Evolutionary conservation across 345 rosid species (phyloP), one percentile per base, ranked within the genome.

Genomic region (Camelina laxa): DNA sequence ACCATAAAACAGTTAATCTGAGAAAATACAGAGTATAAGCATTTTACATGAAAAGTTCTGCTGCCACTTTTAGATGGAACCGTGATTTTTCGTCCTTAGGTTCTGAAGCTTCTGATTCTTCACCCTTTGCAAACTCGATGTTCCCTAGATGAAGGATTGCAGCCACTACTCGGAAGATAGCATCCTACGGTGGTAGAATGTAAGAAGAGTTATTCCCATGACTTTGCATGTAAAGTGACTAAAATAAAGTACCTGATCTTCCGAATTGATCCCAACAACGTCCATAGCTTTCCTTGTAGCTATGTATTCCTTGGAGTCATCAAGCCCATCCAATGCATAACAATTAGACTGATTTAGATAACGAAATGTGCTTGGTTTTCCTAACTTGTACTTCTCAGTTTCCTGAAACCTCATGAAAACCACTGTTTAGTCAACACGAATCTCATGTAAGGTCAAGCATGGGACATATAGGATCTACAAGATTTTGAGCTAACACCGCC

Each of bases 101-200:
- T 80, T 82, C 75, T 19, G 99, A 83, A 63, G 90, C 85, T 81
- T 95, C 99, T 45, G 84, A 64, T 77, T 92, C 97, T 79, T 86
- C 88, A 54, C 92, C 93, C 85, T 89, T 95, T 42, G 82, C 81
- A 75, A 95, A 92, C 78, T 92, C 92, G 58, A 90, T 73, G 77
- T 95, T 95, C 53, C 99, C 99, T 78, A 95, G 89, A 84, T 95
- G 99, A 70, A 95, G 98, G 72, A 95, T 88, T 70, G 97, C 98
- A 74, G 99, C 99, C 66, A 95, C 97, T 77, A 92, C 90, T 30
- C 84, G 88, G 75, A 95, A 95, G 78, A 95, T 86, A 27, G 85
- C 93, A 79, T 95, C 97, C 99, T 95, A 75, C 36, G 51, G 71
- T 61, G 66, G 67, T 36, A 69, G 31, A 30, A 68, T 30, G 36